Evolutionary conservation across 305 asterid species (phyloP).

Genomic region (Lippia alba): DNA sequence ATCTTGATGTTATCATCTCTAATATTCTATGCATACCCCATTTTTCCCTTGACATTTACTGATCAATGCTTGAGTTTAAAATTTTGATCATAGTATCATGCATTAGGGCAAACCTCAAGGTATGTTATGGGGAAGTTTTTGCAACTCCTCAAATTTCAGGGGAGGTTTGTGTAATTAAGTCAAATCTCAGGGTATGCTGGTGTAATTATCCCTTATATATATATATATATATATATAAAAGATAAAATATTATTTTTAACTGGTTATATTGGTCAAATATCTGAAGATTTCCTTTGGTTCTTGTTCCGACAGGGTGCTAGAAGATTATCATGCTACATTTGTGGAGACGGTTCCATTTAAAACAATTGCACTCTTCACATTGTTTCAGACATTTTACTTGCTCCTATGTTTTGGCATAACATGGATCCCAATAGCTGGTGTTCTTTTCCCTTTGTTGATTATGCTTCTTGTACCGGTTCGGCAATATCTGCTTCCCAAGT

Average conservation of each 20-base stretch:
- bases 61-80: too few species aligned
- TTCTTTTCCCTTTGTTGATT: conserved; percentile 87
- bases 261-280: background rate
- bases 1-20: too few species aligned
- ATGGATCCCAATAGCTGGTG: conserved; percentile 97
- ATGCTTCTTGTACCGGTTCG: conserved; percentile 95
- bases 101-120: too few species aligned
- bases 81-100: too few species aligned
- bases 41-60: too few species aligned
- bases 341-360: conserved; percentile 94
- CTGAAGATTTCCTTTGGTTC: conserved; percentile 10
- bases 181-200: too few species aligned
- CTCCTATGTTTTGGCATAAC: conserved; percentile 90
- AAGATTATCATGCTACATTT: conserved; percentile 79
- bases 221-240: too few species aligned
- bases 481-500: conserved; percentile 82
- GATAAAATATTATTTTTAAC: background rate
- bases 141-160: too few species aligned
- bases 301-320: conserved; percentile 66
- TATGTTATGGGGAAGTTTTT: too few species aligned
- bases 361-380: conserved; percentile 77
- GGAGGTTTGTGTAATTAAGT: too few species aligned
- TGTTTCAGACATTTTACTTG: conserved; percentile 85
- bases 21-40: too few species aligned
- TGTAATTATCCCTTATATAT: too few species aligned